These are phyloP conservation scores for Pythium coloratum DNA, from an alignment of 352 stramenopile genomes.

Conservation along the genomic window DNA sequence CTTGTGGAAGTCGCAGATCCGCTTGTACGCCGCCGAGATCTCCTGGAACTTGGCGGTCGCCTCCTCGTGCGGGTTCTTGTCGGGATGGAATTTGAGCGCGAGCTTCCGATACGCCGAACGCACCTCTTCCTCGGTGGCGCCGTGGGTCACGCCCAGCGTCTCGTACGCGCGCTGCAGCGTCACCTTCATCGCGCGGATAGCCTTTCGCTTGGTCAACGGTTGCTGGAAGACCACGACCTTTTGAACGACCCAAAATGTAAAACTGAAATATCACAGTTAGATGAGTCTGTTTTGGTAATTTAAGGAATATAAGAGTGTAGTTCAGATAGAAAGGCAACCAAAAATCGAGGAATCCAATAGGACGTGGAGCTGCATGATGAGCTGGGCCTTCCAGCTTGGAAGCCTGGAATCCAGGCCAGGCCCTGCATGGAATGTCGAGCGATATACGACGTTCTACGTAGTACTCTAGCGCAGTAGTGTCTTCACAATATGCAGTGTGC, in stretches of 20 bases:
- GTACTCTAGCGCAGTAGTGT: too few species aligned
- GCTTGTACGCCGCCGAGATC: slow-evolving; percentile 70
- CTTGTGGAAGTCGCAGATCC: slow-evolving; percentile 53
- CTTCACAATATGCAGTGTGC: too few species aligned
- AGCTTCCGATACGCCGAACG: slow-evolving; percentile 63
- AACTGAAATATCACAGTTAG: too few species aligned
- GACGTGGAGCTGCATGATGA: too few species aligned
- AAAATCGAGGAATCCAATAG: too few species aligned
- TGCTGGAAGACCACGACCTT: slow-evolving; percentile 6
- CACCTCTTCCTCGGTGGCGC: slow-evolving; percentile 45
- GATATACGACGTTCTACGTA: too few species aligned
- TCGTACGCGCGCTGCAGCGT: slow-evolving; percentile 45
- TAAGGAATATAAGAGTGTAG: too few species aligned
- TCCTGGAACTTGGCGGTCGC: slow-evolving; percentile 74
- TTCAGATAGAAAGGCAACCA: too few species aligned
- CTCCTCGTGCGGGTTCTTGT: slow-evolving; percentile 58
- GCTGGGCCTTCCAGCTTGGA: too few species aligned
- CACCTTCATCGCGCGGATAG: slow-evolving; percentile 22
- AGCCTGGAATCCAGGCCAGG: too few species aligned
- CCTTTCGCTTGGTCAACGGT: background rate
- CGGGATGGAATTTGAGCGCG: slow-evolving; percentile 66
- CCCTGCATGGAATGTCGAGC: too few species aligned
- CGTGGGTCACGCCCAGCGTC: slow-evolving; percentile 41
- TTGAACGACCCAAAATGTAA: background rate
- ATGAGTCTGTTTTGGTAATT: too few species aligned